Evolutionary conservation across 2,329 filamentous ascomycete genomes (phyloP).

Genomic region (Aspergillus hortae): DNA sequence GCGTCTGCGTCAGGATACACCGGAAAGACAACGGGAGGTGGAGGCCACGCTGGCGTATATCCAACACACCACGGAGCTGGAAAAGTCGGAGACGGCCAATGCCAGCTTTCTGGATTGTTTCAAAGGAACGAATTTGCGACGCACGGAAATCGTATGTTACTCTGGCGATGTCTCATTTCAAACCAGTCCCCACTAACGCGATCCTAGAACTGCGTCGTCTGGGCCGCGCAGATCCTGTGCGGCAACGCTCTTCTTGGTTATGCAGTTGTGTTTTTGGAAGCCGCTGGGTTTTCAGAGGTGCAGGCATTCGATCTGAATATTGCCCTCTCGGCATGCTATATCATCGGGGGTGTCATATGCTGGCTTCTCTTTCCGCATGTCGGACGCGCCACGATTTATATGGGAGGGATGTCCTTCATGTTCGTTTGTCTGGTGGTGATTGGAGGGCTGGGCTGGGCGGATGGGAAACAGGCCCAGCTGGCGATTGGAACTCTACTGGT

Average conservation of each 20-base stretch:
- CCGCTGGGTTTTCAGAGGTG: conserved; percentile 35
- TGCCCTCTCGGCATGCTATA: conserved; percentile 40
- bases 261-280: conserved; percentile 38
- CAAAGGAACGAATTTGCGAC: conserved; percentile 67
- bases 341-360: conserved; percentile 38
- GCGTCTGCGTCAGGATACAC: conserved; percentile 4
- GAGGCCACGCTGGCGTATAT: conserved; percentile 80
- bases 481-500: conserved; percentile 45
- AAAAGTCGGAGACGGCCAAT: conserved; percentile 67
- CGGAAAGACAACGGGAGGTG: conserved; percentile 6
- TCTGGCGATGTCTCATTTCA: background rate
- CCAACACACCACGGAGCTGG: conserved; percentile 75
- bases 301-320: conserved; percentile 41
- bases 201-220: conserved; percentile 36
- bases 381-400: conserved; percentile 42
- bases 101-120: conserved; percentile 78
- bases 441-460: conserved; percentile 28
- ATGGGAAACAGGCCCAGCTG: conserved; percentile 18
- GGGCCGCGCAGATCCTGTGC: conserved; percentile 38
- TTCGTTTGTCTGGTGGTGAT: conserved; percentile 37
- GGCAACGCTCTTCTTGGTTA: conserved; percentile 38
- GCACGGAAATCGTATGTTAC: conserved; percentile 61
- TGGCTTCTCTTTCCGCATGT: conserved; percentile 41
- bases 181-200: background rate
- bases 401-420: conserved; percentile 38